These are phyloP conservation scores for Verticillium zaregamsianum DNA, from an alignment of 2,329 filamentous ascomycete genomes.

Conservation along the genomic window DNA sequence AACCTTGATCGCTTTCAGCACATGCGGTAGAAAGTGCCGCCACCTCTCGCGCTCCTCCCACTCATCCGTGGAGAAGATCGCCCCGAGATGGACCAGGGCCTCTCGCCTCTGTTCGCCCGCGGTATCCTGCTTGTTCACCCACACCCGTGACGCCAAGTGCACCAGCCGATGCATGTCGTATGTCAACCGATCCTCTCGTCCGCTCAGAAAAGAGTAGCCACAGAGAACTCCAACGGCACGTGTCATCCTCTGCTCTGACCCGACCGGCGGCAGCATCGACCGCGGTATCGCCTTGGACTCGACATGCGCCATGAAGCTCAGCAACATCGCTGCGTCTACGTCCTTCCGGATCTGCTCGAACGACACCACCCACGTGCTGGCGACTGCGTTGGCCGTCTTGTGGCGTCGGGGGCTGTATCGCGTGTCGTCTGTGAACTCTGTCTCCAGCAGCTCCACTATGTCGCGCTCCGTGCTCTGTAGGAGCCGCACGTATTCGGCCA, in stretches of 20 bases:
- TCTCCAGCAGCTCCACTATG: no score
- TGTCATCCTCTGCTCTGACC: neutral
- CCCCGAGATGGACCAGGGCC: no score
- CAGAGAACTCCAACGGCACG: neutral
- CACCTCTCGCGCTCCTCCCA: no score
- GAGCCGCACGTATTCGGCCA: no score
- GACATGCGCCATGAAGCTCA: slow-evolving; percentile 7
- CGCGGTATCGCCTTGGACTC: neutral
- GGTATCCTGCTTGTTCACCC: no score
- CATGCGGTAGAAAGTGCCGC: no score
- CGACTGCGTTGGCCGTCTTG: slow-evolving; percentile 7
- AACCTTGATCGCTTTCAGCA: no score
- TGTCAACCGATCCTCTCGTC: neutral
- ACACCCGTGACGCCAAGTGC: neutral
- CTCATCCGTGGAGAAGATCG: no score
- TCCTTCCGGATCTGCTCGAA: slow-evolving; percentile 9
- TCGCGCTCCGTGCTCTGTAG: no score
- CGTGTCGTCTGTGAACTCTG: no score
- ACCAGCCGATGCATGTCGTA: neutral
- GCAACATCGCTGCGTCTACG: slow-evolving; percentile 12
- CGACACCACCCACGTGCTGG: slow-evolving; percentile 15
- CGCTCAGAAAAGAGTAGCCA: neutral
- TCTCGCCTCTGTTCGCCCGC: no score
- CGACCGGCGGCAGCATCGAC: neutral
- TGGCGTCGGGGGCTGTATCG: no score